Evolutionary conservation across 768 basidiomycete genomes (phyloP), one percentile per base, ranked within the genome.

Genomic region (Leucosporidium yakuticum): DNA sequence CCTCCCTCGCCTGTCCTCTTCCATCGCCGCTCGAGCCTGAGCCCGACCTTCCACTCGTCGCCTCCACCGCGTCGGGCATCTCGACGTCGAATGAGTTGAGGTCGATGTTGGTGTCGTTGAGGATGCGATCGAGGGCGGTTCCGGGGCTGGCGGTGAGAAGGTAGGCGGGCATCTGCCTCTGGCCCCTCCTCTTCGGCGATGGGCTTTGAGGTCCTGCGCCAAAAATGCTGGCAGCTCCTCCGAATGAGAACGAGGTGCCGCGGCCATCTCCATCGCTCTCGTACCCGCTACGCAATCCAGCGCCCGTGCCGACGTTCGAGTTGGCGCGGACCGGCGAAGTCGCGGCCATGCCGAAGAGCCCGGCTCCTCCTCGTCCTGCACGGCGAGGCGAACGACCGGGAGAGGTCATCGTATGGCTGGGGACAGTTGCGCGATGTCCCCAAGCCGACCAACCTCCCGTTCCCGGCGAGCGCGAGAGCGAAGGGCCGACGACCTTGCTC

Each of bases 401-500:
- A 31, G 71, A 68, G 39, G 67, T 66, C 67, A 68, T 69, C 27
- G 53, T 7, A 23, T 61, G 57, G 34, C 57, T 23, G 29, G 29
- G 57, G 15, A 27, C 57, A 0, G 60, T 36, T 21, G 63, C 60
- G 55, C 63, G 62, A 55, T 54, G 11, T 17, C 25, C 14, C 15
- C 32, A 11, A 14, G 25, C 8, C 61, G 55, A 9, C 17, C 34
- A 20, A 9, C 32, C 25, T 17, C 60, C 56, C 29, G 66, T 36
- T 11, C 60, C 86, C 1, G 71, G 71, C 29, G 71, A 73, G 17
- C 64, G 62, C 8, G 25, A 31, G 23, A 20, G 53, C 11, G 20
- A 39, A 27, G 69, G 72, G 0, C 72, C 72, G 64, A 73, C 32
- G 17, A 63, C 69, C 50, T 70, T 73, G 49, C 63, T 67, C 7